Percentiles rank a stretch among this genome's conserved stretches.
phyloP scores from a whole-genome alignment of 1,139 yeast genomes.

The Pichia sp. region DNA sequence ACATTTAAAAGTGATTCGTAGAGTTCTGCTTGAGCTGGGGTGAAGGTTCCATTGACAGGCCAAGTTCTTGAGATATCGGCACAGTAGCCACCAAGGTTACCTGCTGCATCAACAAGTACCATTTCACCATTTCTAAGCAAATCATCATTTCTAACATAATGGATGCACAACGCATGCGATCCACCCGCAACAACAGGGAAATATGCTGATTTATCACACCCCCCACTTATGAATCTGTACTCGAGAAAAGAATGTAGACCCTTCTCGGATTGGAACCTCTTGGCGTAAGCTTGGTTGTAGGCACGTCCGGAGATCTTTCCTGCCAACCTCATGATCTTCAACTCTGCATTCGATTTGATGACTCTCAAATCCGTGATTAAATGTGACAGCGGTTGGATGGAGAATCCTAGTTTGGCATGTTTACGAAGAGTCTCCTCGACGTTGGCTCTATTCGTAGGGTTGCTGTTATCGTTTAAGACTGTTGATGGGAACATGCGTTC shows the following conservation, averaged over 20 bases:
- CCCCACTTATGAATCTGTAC: conserved; percentile 75
- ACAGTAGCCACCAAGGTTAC: conserved; percentile 88
- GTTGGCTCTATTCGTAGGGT: conserved; percentile 15
- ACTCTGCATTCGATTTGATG: conserved; percentile 71
- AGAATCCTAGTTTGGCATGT: conserved; percentile 13
- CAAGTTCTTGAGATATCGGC: conserved; percentile 95
- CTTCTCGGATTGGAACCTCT: conserved; percentile 63
- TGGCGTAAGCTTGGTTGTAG: conserved; percentile 74
- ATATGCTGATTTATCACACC: conserved; percentile 87
- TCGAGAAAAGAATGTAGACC: conserved; percentile 79
- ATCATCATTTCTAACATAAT: conserved; percentile 87
- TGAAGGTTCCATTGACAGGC: conserved; percentile 75
- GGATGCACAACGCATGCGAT: conserved; percentile 76
- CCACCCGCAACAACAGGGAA: conserved; percentile 98
- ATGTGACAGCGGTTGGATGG: conserved; percentile 41
- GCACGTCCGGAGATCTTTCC: conserved; percentile 80
- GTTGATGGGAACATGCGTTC: conserved; percentile 17
- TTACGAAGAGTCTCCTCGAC: conserved; percentile 27
- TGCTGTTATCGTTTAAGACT: background rate
- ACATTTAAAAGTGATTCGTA: conserved; percentile 85
- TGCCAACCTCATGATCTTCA: conserved; percentile 74
- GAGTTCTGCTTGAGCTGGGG: conserved; percentile 74
- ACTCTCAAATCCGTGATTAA: conserved; percentile 57
- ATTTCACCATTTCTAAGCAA: conserved; percentile 67
- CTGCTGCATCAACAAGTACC: conserved; percentile 95